These are phyloP conservation scores for Cyclotella baltica DNA, from an alignment of 108 stramenopile species.

Conservation along the genomic window DNA sequence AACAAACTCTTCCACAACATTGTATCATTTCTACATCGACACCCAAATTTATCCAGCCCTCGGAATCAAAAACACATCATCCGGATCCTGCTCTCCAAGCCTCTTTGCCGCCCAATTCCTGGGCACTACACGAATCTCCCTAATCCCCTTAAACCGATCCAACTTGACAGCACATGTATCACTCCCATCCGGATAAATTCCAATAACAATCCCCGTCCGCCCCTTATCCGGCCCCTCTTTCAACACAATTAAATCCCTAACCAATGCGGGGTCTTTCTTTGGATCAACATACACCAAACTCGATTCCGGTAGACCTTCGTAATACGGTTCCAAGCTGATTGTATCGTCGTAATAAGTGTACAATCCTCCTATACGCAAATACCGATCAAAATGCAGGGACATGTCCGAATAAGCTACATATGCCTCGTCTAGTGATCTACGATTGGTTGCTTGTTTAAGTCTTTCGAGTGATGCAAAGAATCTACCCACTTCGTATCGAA, in stretches of 20 bases:
- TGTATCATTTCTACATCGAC: too few species aligned
- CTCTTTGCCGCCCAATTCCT: constrained; percentile 80
- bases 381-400: constrained; percentile 86
- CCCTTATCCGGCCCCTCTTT: constrained; percentile 85
- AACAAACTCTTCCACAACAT: too few species aligned
- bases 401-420: constrained; percentile 87
- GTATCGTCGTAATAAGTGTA: constrained; percentile 85
- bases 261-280: constrained; percentile 78
- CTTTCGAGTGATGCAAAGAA: constrained; percentile 85
- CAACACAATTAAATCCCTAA: constrained; percentile 83
- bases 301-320: constrained; percentile 60
- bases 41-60: constrained; percentile 36
- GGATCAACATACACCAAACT: constrained; percentile 82
- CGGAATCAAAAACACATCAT: constrained; percentile 87
- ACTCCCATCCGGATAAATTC: constrained; percentile 75
- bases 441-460: constrained; percentile 62
- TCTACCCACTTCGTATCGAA: constrained; percentile 87
- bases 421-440: constrained; percentile 72
- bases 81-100: constrained; percentile 89
- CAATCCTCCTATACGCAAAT: constrained; percentile 80
- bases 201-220: constrained; percentile 87
- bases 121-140: constrained; percentile 83
- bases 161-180: constrained; percentile 77
- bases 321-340: constrained; percentile 74
- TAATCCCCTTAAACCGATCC: constrained; percentile 78